Conservation (phyloP, 1,284 basidiomycete genomes). For the Pseudozyma pruni region DNA sequence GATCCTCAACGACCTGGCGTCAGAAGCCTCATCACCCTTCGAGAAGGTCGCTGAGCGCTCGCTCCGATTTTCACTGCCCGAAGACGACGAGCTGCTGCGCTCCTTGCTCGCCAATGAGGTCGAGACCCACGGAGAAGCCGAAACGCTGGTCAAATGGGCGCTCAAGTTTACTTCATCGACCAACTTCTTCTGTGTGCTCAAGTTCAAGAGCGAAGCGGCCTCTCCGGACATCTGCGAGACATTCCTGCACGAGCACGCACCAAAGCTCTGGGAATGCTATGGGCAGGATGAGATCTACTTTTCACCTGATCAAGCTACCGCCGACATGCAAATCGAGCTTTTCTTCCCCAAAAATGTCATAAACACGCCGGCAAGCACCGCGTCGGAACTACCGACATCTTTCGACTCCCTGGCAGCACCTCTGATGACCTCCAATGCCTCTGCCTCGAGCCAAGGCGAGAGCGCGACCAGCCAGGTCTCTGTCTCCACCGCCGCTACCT, state of each 20-base stretch:
- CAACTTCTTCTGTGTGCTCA: constrained; percentile 41
- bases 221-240: neutral
- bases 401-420: neutral
- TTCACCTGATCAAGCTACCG: constrained; percentile 14
- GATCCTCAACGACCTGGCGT: constrained; percentile 14
- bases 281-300: constrained; percentile 50
- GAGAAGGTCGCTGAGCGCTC: constrained; percentile 37
- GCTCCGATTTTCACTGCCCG: constrained; percentile 22
- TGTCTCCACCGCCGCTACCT: constrained; percentile 5
- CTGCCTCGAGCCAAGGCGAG: constrained; percentile 10
- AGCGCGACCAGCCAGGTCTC: constrained; percentile 10
- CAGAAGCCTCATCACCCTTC: constrained; percentile 15
- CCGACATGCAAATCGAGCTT: constrained; percentile 43
- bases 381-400: too few relatives aligned
- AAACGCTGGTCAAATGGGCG: constrained; percentile 31
- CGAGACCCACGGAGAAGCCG: constrained; percentile 22
- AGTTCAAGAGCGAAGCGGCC: constrained; percentile 9
- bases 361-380: neutral
- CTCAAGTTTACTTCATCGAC: constrained; percentile 33
- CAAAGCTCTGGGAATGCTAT: constrained; percentile 18
- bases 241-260: neutral
- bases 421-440: constrained; percentile 1
- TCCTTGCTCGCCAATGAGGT: constrained; percentile 45
- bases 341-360: constrained; percentile 37
- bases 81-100: constrained; percentile 47